Conservation (phyloP, 805 yeast species). For the Metschnikowia dekortorum region DNA sequence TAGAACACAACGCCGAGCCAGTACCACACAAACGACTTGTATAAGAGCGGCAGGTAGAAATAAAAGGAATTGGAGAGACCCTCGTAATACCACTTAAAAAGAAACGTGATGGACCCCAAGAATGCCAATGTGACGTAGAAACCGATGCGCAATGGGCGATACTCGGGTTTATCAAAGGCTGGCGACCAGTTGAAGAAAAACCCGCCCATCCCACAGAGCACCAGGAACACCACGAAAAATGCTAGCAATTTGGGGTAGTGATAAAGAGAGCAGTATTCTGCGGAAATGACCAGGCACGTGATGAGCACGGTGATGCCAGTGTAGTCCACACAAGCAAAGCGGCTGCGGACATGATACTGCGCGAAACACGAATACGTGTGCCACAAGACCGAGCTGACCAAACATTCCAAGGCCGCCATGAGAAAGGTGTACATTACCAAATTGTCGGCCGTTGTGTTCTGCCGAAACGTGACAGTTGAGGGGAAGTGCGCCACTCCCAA, state of each 20-base stretch:
- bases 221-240: conserved; percentile 56
- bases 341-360: conserved; percentile 53
- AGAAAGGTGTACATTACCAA: conserved; percentile 61
- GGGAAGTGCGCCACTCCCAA: conserved; percentile 64
- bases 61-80: conserved; percentile 50
- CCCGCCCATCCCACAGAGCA: conserved; percentile 66
- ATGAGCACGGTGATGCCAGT: conserved; percentile 90
- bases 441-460: conserved; percentile 41
- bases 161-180: conserved; percentile 80
- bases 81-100: conserved; percentile 49
- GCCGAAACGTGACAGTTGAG: conserved; percentile 42
- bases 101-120: conserved; percentile 65
- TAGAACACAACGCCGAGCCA: conserved; percentile 80
- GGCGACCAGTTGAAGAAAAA: conserved; percentile 89
- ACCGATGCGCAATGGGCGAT: conserved; percentile 70
- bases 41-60: conserved; percentile 62
- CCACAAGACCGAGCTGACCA: conserved; percentile 79
- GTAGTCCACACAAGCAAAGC: conserved; percentile 91
- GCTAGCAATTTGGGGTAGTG: conserved; percentile 48
- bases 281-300: conserved; percentile 81
- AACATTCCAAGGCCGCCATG: conserved; percentile 69
- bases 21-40: conserved; percentile 71
- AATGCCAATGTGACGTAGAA: conserved; percentile 77
- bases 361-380: conserved; percentile 86
- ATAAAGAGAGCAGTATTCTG: conserved; percentile 76